Evolutionary conservation across 2,329 filamentous ascomycete genomes (phyloP).

Genomic region (Monilinia fructigena): DNA sequence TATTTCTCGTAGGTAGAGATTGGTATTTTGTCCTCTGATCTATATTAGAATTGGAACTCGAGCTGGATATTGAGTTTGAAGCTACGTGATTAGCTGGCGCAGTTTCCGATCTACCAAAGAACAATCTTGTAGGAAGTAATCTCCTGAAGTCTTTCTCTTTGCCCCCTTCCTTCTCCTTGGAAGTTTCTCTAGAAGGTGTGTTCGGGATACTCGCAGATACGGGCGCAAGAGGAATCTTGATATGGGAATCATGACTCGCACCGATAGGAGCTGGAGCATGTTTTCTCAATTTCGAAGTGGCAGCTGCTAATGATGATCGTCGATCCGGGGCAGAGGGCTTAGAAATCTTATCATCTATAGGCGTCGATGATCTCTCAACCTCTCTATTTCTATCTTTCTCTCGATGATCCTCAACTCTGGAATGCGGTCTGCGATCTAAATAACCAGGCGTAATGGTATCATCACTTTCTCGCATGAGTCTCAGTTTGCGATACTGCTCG

Average conservation of each 20-base stretch:
- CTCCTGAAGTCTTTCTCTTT: slow-evolving; percentile 17
- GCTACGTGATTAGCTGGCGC: not conserved
- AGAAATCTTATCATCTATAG: slow-evolving; percentile 17
- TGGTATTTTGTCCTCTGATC: slow-evolving; percentile 7
- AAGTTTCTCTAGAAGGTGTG: not conserved
- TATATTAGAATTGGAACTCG: not conserved
- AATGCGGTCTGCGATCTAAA: not conserved
- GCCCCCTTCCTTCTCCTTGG: slow-evolving; percentile 11
- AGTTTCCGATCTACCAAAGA: slow-evolving; percentile 18
- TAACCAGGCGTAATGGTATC: slow-evolving; percentile 25
- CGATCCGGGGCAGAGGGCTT: slow-evolving; percentile 34
- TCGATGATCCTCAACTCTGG: slow-evolving; percentile 17
- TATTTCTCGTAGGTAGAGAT: slow-evolving; percentile 6
- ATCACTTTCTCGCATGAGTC: slow-evolving; percentile 30
- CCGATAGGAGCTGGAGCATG: not conserved
- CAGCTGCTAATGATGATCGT: slow-evolving; percentile 35
- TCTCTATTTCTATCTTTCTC: not conserved
- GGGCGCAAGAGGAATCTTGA: slow-evolving; percentile 5
- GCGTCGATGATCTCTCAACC: slow-evolving; percentile 23
- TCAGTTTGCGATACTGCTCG: slow-evolving; percentile 27
- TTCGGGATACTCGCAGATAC: not conserved
- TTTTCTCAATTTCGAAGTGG: slow-evolving; percentile 31
- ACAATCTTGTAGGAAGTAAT: slow-evolving; percentile 5
- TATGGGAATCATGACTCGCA: not conserved
- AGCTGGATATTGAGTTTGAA: slow-evolving; percentile 3